These are phyloP conservation scores for Taphrina communis DNA, from an alignment of 1,139 yeast species.

Conservation along the genomic window DNA sequence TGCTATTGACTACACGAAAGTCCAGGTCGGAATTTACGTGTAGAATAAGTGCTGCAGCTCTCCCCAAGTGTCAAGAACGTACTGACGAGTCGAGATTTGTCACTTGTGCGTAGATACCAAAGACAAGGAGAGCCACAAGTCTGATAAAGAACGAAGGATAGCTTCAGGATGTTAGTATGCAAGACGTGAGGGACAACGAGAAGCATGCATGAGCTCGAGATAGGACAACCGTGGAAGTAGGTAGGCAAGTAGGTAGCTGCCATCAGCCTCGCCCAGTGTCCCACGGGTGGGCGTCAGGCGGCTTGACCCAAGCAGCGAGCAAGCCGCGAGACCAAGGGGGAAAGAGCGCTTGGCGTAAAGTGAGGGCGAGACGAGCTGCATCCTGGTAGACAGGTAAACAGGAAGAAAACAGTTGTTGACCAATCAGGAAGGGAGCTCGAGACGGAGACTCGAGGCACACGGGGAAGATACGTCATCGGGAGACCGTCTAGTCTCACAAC, in stretches of 20 bases:
- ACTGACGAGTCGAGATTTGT: no score
- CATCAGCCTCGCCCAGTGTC: neutral
- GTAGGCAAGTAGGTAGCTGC: neutral
- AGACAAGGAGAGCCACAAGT: neutral
- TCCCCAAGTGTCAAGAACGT: no score
- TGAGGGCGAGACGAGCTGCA: neutral
- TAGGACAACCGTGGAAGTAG: neutral
- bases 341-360: no score
- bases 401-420: no score
- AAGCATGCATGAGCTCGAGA: no score
- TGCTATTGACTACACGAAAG: neutral
- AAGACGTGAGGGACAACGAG: no score
- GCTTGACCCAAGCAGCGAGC: neutral
- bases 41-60: neutral
- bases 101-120: no score
- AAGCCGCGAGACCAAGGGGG: neutral
- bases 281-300: neutral
- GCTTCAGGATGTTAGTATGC: no score
- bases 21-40: neutral
- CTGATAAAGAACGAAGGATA: neutral
- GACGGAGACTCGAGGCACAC: neutral
- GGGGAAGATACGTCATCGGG: neutral
- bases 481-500: neutral
- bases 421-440: no score
- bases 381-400: neutral